These are phyloP conservation scores for Teratosphaeria nubilosa DNA, from an alignment of 2,329 filamentous ascomycete species.

Conservation along the genomic window DNA sequence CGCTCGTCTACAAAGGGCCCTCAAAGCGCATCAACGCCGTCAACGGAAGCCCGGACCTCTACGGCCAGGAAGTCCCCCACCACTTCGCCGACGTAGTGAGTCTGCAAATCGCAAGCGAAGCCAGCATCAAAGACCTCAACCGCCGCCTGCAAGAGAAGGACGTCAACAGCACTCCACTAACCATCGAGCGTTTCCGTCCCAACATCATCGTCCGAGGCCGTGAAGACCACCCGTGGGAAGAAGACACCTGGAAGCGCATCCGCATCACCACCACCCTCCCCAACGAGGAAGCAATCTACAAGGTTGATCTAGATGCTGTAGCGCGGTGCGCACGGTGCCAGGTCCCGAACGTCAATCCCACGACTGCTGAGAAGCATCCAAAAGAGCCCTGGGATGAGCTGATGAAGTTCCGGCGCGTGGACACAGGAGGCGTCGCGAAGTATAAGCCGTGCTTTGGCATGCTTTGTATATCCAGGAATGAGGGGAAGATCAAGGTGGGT, in stretches of 20 bases:
- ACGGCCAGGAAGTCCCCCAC: constrained; percentile 39
- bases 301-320: constrained; percentile 45
- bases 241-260: constrained; percentile 54
- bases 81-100: constrained; percentile 52
- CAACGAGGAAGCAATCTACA: constrained; percentile 24
- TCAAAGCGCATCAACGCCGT: constrained; percentile 44
- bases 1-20: constrained; percentile 53
- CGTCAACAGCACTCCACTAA: constrained; percentile 36
- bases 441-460: constrained; percentile 60
- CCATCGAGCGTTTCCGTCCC: constrained; percentile 53
- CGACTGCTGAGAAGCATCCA: constrained; percentile 49
- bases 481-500: constrained; percentile 47
- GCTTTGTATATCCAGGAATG: constrained; percentile 49
- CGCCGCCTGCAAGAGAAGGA: constrained; percentile 31
- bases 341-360: constrained; percentile 55
- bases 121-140: constrained; percentile 50
- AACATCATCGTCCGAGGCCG: constrained; percentile 52
- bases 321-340: constrained; percentile 51
- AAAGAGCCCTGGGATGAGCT: constrained; percentile 53
- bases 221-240: constrained; percentile 44
- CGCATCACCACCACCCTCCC: constrained; percentile 32
- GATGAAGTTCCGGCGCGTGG: constrained; percentile 50
- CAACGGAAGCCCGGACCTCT: constrained; percentile 43
- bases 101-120: constrained; percentile 45
- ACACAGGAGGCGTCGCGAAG: constrained; percentile 49